Evolutionary conservation across 2,329 filamentous ascomycete genomes (phyloP).

Genomic region (Diaporthe sp.): DNA sequence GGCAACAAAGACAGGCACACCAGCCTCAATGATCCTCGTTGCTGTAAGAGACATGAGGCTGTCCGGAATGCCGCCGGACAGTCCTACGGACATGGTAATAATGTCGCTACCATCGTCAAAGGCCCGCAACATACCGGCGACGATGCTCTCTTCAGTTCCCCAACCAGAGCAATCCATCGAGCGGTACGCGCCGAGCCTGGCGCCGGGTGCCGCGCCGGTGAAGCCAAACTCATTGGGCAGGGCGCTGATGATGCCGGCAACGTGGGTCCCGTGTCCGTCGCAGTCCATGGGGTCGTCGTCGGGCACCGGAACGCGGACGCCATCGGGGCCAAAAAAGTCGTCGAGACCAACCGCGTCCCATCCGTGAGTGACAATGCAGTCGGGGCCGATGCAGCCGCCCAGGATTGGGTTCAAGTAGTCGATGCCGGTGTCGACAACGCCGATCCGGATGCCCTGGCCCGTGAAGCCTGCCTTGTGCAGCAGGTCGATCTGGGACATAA

Average conservation of each 20-base stretch:
- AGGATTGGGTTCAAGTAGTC: background rate
- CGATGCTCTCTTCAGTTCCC: background rate
- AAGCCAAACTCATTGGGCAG: conserved; percentile 1
- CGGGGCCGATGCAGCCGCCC: background rate
- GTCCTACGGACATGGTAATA: background rate
- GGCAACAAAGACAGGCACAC: conserved; percentile 3
- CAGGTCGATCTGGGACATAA: background rate
- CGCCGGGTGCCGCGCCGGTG: background rate
- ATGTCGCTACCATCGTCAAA: background rate
- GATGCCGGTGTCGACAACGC: background rate
- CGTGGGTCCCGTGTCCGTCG: background rate
- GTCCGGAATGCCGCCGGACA: background rate
- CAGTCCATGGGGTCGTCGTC: background rate
- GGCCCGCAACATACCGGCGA: background rate
- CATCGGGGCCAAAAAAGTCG: background rate
- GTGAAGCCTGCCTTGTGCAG: conserved; percentile 10
- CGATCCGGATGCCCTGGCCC: background rate
- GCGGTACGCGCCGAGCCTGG: background rate
- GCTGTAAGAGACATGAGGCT: background rate
- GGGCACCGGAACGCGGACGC: background rate
- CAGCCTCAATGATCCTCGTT: conserved; percentile 3
- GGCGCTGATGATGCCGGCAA: conserved; percentile 5
- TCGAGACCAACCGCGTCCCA: conserved; percentile 3
- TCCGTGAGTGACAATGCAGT: background rate
- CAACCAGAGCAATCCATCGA: background rate